Evolutionary conservation across 2,329 filamentous ascomycete species (phyloP), one percentile per base, ranked within the genome.

Genomic region (Fusarium nematophilum): DNA sequence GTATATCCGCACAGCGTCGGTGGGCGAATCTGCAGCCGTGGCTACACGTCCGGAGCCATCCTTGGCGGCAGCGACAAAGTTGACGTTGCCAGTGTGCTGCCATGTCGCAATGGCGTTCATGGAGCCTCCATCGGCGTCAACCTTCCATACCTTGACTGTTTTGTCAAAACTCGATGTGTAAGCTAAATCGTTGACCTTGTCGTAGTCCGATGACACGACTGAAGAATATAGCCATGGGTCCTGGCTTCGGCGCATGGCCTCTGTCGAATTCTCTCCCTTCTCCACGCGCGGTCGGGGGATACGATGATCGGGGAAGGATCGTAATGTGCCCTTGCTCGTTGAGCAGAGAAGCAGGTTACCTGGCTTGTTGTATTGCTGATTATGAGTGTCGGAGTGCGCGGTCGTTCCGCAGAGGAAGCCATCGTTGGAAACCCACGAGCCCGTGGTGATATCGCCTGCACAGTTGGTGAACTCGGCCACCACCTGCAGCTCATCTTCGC

Each of bases 321-420:
- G 77, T 2, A 89, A 68, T 0, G 75, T 79, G 1, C 80, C 78
- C 1, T 69, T 64, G 1, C 55, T 63, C 1, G 78, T 74, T 0
- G 83, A 86, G 6, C 83, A 86, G 1, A 89, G 71, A 1, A 86
- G 73, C 9, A 89, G 71, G 63, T 89, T 89, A 1, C 86, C 86
- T 0, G 83, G 81, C 62, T 85, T 87, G 63, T 89, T 89, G 66
- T 89, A 89, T 58, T 88, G 86, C 65, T 88, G 85, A 53, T 88
- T 89, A 34, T 86, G 83, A 0, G 77, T 73, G 62, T 89, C 86
- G 1, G 85, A 88, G 71, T 89, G 86, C 1, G 83, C 82, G 0
- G 85, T 86, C 0, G 86, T 85, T 27, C 86, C 86, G 59, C 85
- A 87, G n/a, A 89, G 67, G 45, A 88, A 85, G 13, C 75, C 75